Evolutionary conservation across 1,139 yeast species (phyloP).

Genomic region (Saccharomycopsis phalli): DNA sequence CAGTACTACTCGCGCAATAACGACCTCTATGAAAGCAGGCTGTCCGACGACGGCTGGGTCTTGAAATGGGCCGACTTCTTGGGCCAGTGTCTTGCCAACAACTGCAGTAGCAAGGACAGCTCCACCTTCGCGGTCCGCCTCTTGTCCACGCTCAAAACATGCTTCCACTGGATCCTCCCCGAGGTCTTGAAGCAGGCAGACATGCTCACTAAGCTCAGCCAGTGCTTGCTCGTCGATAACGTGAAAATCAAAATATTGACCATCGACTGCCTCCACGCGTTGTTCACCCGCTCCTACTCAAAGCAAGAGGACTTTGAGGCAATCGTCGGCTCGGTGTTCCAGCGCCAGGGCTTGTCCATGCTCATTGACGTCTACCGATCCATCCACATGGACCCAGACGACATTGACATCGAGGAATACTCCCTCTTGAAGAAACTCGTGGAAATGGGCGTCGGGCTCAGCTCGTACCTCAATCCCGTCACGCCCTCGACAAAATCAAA

Average conservation of each 20-base stretch:
- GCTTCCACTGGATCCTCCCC: slow-evolving; percentile 87
- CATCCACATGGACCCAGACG: slow-evolving; percentile 59
- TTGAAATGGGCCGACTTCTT: slow-evolving; percentile 61
- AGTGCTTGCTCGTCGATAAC: slow-evolving; percentile 52
- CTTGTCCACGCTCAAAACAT: slow-evolving; percentile 77
- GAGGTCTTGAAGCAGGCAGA: slow-evolving; percentile 60
- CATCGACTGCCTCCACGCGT: slow-evolving; percentile 81
- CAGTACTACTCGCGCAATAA: slow-evolving; percentile 66
- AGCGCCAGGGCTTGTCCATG: slow-evolving; percentile 59
- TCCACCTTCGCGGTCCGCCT: slow-evolving; percentile 51
- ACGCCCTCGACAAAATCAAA: slow-evolving; percentile 27
- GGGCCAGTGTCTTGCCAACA: slow-evolving; percentile 39
- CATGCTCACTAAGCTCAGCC: slow-evolving; percentile 55
- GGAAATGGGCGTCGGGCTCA: slow-evolving; percentile 85
- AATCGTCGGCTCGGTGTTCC: slow-evolving; percentile 72
- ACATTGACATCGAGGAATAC: slow-evolving; percentile 70
- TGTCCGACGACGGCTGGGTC: slow-evolving; percentile 81
- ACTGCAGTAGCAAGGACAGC: slow-evolving; percentile 29
- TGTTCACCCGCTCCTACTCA: slow-evolving; percentile 74
- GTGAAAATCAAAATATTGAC: slow-evolving; percentile 72
- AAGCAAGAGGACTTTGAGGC: slow-evolving; percentile 66
- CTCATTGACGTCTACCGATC: slow-evolving; percentile 58
- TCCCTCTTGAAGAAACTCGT: slow-evolving; percentile 81
- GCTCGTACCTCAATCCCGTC: slow-evolving; percentile 52
- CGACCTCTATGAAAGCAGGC: slow-evolving; percentile 49